phyloP scores from a whole-genome alignment of 169 alveolate genomes.

The Eimeria brunetti region DNA sequence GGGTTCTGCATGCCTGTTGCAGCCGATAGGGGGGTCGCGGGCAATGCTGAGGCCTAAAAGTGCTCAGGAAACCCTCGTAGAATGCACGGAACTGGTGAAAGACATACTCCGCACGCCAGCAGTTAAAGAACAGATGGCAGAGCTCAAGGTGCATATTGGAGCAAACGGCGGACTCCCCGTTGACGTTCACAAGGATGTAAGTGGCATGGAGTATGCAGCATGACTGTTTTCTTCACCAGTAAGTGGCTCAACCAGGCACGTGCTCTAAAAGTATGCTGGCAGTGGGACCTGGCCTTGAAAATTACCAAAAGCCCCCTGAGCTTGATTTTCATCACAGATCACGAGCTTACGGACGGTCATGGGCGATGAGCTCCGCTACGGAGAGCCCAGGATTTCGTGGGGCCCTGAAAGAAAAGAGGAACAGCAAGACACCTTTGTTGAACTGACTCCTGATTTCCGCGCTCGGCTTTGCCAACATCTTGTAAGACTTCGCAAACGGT shows the following conservation, averaged over 20 bases:
- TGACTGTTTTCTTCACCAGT: neutral
- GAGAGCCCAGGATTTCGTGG: constrained; percentile 67
- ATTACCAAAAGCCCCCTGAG: neutral
- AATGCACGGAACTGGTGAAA: constrained; percentile 39
- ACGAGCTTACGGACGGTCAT: constrained; percentile 39
- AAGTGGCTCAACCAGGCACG: neutral
- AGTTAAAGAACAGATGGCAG: constrained; percentile 44
- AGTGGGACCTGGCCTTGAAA: neutral
- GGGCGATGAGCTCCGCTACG: constrained; percentile 11
- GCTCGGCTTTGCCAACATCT: constrained; percentile 53
- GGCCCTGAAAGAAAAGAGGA: constrained; percentile 6
- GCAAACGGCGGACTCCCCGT: constrained; percentile 61
- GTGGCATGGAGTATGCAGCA: neutral
- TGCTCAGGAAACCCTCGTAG: constrained; percentile 63
- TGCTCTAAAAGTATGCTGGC: neutral
- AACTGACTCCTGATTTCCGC: constrained; percentile 59
- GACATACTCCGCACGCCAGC: constrained; percentile 62
- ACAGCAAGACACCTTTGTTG: constrained; percentile 20
- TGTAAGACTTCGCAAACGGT: neutral
- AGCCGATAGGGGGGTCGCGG: constrained; percentile 32
- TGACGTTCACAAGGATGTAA: constrained; percentile 45
- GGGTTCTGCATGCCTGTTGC: neutral
- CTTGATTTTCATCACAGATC: too few species aligned
- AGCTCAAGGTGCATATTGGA: constrained; percentile 66
- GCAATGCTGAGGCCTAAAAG: constrained; percentile 32